Evolutionary conservation across 2,329 filamentous ascomycete species (phyloP), one percentile per base, ranked within the genome.

Genomic region (Tolypocladium album): DNA sequence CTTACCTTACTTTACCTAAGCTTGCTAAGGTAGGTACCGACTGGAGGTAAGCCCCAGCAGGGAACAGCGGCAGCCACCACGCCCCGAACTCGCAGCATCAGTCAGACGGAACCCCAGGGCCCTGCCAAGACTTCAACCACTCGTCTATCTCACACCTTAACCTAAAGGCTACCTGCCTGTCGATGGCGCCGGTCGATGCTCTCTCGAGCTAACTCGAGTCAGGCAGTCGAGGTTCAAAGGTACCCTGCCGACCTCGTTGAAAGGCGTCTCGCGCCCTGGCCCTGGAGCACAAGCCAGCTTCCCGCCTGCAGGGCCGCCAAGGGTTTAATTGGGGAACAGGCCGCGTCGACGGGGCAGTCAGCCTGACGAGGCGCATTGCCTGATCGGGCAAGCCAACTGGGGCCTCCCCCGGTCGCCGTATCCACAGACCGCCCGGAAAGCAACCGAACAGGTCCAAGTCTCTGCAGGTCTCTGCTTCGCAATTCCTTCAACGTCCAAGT

Each of bases 351-450:
- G 11, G 12, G 40, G 15, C 42, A 58, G 52, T 60, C 58, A 60
- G 61, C 60, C 60, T 63, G 31, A 45, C 60, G 20, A 63, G 61
- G 61, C 61, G 34, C 22, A 59, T 47, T 50, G 9, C 56, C 58
- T 38, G 52, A 50, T 61, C 45, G 8, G 58, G 56, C 57, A 61
- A 53, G 31, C 17, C 50, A n/a, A 22, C 31, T 9, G 12, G 20
- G 31, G 36, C 8, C 8, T 4, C 36, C 6, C 50, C 50, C 17
- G 43, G 36, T 31, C n/a, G 38, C 34, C n/a, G 20, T 53, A 27
- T 43, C 50, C 57, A 42, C 55, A 34, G 47, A 52, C 31, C 52
- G 36, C 24, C 53, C 61, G 56, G 56, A 58, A 59, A 50, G 36
- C 56, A 45, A 22, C 43, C 50, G 50, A 53, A 31, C 50, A 17